Conservation (phyloP, 2,329 filamentous ascomycete genomes). For the Microdochium bolleyi region DNA sequence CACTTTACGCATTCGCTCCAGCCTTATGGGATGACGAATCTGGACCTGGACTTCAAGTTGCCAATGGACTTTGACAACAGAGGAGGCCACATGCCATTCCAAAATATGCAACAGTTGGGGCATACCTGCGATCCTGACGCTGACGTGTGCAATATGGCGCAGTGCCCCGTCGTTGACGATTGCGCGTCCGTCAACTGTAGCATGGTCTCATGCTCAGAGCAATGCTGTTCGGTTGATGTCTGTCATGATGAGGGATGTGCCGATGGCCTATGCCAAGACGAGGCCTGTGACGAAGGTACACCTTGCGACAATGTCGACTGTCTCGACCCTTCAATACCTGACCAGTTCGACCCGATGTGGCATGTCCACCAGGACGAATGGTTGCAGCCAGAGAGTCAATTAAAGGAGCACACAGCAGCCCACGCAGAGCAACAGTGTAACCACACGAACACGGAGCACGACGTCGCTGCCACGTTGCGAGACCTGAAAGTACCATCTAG, state of each 20-base stretch:
- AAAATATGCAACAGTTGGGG: background rate
- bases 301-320: constrained; percentile 17
- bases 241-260: constrained; percentile 19
- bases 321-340: constrained; percentile 7
- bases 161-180: constrained; percentile 9
- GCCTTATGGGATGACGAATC: background rate
- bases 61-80: background rate
- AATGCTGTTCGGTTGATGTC: constrained; percentile 11
- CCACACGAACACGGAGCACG: constrained; percentile 20
- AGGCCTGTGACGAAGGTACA: constrained; percentile 15
- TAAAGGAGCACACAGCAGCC: background rate
- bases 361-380: constrained; percentile 3
- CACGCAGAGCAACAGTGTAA: constrained; percentile 12
- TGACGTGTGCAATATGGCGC: constrained; percentile 7
- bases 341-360: constrained; percentile 8
- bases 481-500: constrained; percentile 13
- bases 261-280: constrained; percentile 14
- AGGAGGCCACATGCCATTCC: background rate
- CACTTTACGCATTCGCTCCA: background rate
- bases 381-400: background rate
- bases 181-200: constrained; percentile 13
- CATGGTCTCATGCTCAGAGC: constrained; percentile 12
- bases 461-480: constrained; percentile 17
- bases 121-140: background rate
- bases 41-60: background rate